Evolutionary conservation across 805 yeast genomes (phyloP).

Genomic region (Candida andamanensis): DNA sequence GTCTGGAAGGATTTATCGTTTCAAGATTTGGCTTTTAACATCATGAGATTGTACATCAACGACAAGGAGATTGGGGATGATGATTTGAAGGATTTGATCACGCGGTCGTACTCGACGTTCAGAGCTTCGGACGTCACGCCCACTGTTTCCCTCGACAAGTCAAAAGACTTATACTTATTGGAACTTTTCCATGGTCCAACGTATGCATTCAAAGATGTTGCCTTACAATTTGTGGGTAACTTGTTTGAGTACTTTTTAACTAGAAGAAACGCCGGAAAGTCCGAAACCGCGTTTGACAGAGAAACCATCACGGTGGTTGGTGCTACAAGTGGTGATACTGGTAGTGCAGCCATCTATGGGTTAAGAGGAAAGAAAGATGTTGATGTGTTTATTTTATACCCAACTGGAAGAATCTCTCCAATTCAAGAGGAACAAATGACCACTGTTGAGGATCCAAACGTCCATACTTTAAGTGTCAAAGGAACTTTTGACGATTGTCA

Average conservation of each 20-base stretch:
- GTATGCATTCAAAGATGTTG: constrained; percentile 98
- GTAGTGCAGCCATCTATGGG: constrained; percentile 98
- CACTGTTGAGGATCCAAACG: constrained; percentile 86
- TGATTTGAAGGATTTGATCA: constrained; percentile 60
- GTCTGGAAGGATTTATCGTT: constrained; percentile 74
- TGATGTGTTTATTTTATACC: constrained; percentile 93
- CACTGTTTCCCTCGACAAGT: constrained; percentile 53
- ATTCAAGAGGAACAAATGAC: constrained; percentile 99
- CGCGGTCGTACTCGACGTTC: constrained; percentile 83
- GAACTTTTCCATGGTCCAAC: constrained; percentile 99
- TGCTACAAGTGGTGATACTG: constrained; percentile 99
- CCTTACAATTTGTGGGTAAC: constrained; percentile 96
- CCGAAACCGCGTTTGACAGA: constrained; percentile 43
- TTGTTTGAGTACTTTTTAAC: constrained; percentile 86
- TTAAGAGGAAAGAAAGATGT: constrained; percentile 95
- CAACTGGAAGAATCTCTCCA: constrained; percentile 96
- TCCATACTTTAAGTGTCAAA: constrained; percentile 89
- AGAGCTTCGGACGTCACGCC: constrained; percentile 90
- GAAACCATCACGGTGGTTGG: constrained; percentile 94
- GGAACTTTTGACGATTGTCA: constrained; percentile 99
- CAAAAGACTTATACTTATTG: constrained; percentile 57
- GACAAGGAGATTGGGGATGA: constrained; percentile 65
- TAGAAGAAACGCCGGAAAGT: constrained; percentile 59
- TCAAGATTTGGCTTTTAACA: constrained; percentile 81
- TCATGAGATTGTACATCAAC: constrained; percentile 74